Base-by-base conservation (phyloP, 108 stramenopile genomes). In the Skeletonema potamos region DNA sequence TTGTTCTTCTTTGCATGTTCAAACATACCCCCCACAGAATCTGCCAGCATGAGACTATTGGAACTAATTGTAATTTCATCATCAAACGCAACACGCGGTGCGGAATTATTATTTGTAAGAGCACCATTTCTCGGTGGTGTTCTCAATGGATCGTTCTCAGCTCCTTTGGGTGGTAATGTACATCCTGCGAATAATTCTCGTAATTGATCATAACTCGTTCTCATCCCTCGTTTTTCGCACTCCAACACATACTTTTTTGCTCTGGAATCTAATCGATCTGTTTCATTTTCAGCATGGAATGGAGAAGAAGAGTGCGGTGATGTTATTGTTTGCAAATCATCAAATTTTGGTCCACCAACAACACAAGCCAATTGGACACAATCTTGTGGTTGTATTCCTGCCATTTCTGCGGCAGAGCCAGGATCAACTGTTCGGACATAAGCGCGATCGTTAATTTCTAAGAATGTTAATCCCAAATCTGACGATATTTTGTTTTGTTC, bases 351-450 rank as follows among this genome's bases (percentile, higher is more conserved):
- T 13, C 79, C 79, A 29, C 76, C 84, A 18, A 88, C 67, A 2
- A 93, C 89, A 22, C 81, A 84, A 0, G 93, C 93, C 39, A 87
- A 91, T 76, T 94, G 93, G 4, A 94, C 70, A 59, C 85, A 84
- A 69, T 94, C 93, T 61, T 77, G 73, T 1, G 87, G 82, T 41
- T 75, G 70, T 8, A 94, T 80, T 26, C 93, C 93, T 22, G 87
- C 80, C 24, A 30, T 34, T 15, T 61, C 85, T 0, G 90, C 93
- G 1, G 41, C 58, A 1, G 83, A 84, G 20, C 39, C 70, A 4
- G 76, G 74, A 17, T 78, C 76, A 2, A 94, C 86, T 9, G 84
- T 70, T 29, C 84, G 84, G 65, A 94, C 86, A 60, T 91, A 92
- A 22, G 93, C 90, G 27, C 90, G 76, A 13, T 79, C 87, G 32